Evolutionary conservation across 371 early-diverging fungal species (phyloP).

Genomic region (Mucor lusitanicus): DNA sequence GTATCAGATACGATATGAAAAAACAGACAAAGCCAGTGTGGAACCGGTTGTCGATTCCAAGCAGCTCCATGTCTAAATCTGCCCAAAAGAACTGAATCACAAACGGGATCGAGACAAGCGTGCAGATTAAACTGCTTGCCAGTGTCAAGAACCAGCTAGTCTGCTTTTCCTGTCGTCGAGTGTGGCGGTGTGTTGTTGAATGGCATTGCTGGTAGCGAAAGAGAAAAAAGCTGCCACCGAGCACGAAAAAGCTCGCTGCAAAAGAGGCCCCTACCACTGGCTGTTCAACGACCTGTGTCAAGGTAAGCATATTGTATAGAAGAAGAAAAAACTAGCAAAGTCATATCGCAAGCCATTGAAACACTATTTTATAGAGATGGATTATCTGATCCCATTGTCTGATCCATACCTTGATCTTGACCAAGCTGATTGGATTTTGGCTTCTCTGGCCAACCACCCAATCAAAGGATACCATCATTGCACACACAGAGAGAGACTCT

Average conservation of each 20-base stretch:
- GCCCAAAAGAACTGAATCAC: constrained; percentile 15
- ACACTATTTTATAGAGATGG: not conserved
- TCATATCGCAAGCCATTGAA: too few relatives aligned
- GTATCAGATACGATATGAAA: constrained; percentile 39
- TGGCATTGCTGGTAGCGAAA: not conserved
- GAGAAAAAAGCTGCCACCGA: constrained; percentile 5
- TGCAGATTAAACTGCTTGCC: constrained; percentile 18
- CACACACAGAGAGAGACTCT: too few relatives aligned
- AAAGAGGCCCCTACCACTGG: constrained; percentile 4
- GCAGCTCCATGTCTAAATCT: constrained; percentile 11
- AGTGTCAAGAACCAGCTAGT: constrained; percentile 23
- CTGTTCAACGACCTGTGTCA: constrained; percentile 9
- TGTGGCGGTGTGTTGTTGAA: too few relatives aligned
- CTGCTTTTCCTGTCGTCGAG: constrained; percentile 9
- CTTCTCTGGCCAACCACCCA: not conserved
- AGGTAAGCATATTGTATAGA: not conserved
- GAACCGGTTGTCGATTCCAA: constrained; percentile 1
- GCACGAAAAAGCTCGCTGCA: constrained; percentile 3
- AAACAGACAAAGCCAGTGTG: constrained; percentile 28
- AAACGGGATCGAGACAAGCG: constrained; percentile 19
- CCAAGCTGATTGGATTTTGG: not conserved
- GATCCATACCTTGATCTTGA: not conserved
- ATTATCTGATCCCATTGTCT: not conserved
- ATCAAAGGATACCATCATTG: not conserved
- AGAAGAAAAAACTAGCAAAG: not conserved